These are phyloP conservation scores for Sphagnum fallax DNA, from an alignment of 228 moss, liverwort and hornwort species.

Conservation along the genomic window DNA sequence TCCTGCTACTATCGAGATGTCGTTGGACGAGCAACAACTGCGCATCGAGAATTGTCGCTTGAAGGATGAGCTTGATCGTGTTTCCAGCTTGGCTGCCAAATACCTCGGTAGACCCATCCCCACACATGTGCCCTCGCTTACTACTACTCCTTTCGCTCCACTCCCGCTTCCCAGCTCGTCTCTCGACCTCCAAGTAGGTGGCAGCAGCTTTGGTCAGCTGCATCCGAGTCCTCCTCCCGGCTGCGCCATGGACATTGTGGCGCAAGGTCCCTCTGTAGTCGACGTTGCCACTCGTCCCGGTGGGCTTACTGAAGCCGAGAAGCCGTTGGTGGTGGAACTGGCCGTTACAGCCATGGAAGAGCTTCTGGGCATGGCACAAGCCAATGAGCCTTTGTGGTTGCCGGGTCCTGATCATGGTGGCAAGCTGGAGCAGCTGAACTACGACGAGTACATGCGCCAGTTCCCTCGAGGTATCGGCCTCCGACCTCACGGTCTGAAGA, in stretches of 20 bases:
- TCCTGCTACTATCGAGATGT: slow-evolving; percentile 81
- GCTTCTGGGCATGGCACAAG: slow-evolving; percentile 64
- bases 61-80: slow-evolving; percentile 91
- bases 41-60: slow-evolving; percentile 77
- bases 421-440: slow-evolving; percentile 50
- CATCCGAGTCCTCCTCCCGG: slow-evolving; percentile 13
- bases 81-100: slow-evolving; percentile 70
- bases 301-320: slow-evolving; percentile 76
- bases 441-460: slow-evolving; percentile 69
- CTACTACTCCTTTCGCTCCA: slow-evolving; percentile 1
- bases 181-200: slow-evolving; percentile 83
- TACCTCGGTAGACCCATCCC: slow-evolving; percentile 66
- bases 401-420: slow-evolving; percentile 3
- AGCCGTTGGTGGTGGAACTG: slow-evolving; percentile 79
- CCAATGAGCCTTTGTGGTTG: slow-evolving; percentile 69
- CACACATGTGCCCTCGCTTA: slow-evolving; percentile 17
- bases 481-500: slow-evolving; percentile 65
- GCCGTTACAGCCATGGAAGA: slow-evolving; percentile 82
- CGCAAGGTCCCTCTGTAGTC: slow-evolving; percentile 58
- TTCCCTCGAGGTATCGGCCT: slow-evolving; percentile 71
- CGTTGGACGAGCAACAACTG: slow-evolving; percentile 92
- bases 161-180: slow-evolving; percentile 65
- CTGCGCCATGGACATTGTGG: slow-evolving; percentile 18
- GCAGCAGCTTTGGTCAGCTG: slow-evolving; percentile 37
- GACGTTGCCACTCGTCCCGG: slow-evolving; percentile 80